These are phyloP conservation scores for Salvia rosmarinus DNA, from an alignment of 257 asterid species.

Conservation along the genomic window DNA sequence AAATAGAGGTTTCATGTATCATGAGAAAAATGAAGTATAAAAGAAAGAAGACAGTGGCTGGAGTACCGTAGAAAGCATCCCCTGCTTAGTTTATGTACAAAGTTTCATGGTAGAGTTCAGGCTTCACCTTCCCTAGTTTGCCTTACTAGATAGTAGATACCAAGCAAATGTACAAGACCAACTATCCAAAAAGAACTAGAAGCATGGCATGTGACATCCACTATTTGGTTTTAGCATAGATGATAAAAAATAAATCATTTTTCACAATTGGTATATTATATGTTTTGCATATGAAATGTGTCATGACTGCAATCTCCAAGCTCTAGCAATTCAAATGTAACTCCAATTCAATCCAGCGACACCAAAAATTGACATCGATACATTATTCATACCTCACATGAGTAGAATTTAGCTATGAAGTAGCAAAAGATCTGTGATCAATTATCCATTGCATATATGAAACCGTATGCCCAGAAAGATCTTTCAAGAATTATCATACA, in stretches of 20 bases:
- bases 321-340: conserved; percentile 6
- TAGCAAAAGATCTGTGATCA: neutral
- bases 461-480: conserved; percentile 13
- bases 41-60: neutral
- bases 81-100: neutral
- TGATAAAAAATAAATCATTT: neutral
- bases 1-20: neutral
- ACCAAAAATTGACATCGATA: conserved; percentile 72
- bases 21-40: neutral
- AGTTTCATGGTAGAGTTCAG: conserved; percentile 5
- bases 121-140: neutral
- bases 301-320: conserved; percentile 15
- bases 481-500: conserved; percentile 20
- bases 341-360: conserved; percentile 20
- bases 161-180: neutral
- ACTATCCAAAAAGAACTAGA: neutral
- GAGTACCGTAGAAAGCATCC: neutral
- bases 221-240: neutral
- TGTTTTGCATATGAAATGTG: neutral
- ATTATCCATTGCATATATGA: neutral
- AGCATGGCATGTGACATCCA: neutral
- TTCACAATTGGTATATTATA: neutral
- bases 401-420: neutral
- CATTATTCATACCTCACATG: conserved; percentile 66
- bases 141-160: neutral